Conservation (phyloP, 1,284 basidiomycete species). For the Somion occarium region DNA sequence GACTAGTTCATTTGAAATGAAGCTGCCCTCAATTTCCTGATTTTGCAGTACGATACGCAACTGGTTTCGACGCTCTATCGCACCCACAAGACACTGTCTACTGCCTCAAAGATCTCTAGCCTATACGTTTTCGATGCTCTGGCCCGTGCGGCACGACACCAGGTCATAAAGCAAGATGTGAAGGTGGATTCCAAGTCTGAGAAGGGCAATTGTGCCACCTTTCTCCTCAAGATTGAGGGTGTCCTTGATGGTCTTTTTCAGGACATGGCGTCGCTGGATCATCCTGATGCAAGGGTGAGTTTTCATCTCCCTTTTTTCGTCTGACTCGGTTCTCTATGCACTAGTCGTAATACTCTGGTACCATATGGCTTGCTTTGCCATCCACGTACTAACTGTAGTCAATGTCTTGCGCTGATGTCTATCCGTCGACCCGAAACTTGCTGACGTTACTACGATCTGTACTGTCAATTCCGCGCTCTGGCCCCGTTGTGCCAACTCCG, state of each 20-base stretch:
- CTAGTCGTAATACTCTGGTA: neutral
- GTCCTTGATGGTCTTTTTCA: constrained; percentile 80
- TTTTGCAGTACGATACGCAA: constrained; percentile 69
- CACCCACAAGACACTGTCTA: constrained; percentile 72
- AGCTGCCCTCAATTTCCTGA: neutral
- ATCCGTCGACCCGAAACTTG: too few relatives aligned
- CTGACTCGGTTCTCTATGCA: constrained; percentile 9
- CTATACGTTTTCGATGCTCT: constrained; percentile 90
- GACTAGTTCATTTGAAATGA: constrained; percentile 1
- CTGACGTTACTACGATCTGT: too few relatives aligned
- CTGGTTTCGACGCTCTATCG: constrained; percentile 82
- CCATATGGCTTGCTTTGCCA: too few relatives aligned
- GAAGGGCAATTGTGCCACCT: constrained; percentile 73
- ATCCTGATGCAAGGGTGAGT: constrained; percentile 81
- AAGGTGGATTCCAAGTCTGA: constrained; percentile 48
- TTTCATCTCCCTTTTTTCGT: constrained; percentile 8
- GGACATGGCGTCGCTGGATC: constrained; percentile 66
- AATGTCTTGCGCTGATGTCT: too few relatives aligned
- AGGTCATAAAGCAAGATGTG: constrained; percentile 60
- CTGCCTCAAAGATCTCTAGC: constrained; percentile 70
- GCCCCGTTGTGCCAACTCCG: too few relatives aligned
- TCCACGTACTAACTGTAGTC: neutral
- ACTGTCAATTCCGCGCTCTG: too few relatives aligned
- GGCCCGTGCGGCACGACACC: constrained; percentile 72
- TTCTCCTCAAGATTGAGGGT: constrained; percentile 82